These are phyloP conservation scores for Dendrobium nobile DNA, from an alignment of 106 monocot species.

Conservation along the genomic window DNA sequence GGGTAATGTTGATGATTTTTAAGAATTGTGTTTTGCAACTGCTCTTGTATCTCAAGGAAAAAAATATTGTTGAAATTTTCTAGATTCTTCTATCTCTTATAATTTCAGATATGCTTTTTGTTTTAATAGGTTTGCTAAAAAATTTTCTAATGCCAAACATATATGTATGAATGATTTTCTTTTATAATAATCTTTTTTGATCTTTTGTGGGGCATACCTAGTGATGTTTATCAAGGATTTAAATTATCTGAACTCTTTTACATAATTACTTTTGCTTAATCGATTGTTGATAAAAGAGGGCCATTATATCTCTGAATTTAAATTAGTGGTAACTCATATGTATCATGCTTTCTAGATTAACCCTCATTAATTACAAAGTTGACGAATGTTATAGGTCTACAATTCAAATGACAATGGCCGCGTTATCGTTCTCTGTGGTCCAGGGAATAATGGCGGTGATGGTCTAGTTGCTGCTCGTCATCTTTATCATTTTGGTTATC, in stretches of 20 bases:
- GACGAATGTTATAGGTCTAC: constrained; percentile 51
- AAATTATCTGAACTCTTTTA: background rate
- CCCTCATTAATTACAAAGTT: background rate
- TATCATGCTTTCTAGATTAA: background rate
- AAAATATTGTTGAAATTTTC: background rate
- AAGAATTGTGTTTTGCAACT: background rate
- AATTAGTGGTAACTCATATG: background rate
- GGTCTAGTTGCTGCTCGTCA: constrained; percentile 94
- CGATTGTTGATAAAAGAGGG: background rate
- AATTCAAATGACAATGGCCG: constrained; percentile 54
- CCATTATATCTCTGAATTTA: background rate
- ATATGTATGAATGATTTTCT: background rate
- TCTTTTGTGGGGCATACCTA: background rate
- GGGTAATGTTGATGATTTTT: background rate
- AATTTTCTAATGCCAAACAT: background rate
- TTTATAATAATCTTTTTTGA: background rate
- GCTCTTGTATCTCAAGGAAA: background rate
- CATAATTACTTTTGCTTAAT: background rate
- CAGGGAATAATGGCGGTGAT: constrained; percentile 99
- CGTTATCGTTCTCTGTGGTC: constrained; percentile 78
- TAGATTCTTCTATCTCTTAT: background rate
- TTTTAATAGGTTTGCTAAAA: background rate
- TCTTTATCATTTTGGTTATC: constrained; percentile 85
- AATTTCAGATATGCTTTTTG: background rate
- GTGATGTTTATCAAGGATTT: background rate